Evolutionary conservation across 2,329 filamentous ascomycete species (phyloP).

Genomic region (Berkeleyomyces rouxiae): DNA sequence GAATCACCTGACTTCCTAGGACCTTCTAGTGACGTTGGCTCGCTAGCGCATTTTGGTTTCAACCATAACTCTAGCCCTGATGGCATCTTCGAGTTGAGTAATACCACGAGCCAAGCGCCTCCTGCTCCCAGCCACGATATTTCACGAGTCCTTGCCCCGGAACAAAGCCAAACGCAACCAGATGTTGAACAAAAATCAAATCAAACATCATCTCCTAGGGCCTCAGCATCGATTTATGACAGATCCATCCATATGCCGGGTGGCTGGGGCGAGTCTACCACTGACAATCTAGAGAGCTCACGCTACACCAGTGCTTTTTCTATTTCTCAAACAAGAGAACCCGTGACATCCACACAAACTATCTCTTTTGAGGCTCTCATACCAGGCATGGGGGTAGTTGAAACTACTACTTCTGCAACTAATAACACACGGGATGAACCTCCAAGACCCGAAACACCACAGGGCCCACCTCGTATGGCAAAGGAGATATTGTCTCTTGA

Average conservation of each 20-base stretch:
- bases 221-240: background rate
- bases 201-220: background rate
- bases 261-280: slow-evolving; percentile 4
- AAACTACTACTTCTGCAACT: background rate
- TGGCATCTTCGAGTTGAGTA: background rate
- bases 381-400: background rate
- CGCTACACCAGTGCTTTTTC: background rate
- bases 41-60: background rate
- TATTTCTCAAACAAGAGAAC: background rate
- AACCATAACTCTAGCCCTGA: background rate
- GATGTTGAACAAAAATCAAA: background rate
- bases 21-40: background rate
- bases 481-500: slow-evolving; percentile 12
- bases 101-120: background rate
- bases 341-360: background rate
- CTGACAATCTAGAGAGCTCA: background rate
- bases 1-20: background rate
- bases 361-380: background rate
- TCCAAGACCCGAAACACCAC: slow-evolving; percentile 1
- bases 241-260: slow-evolving; percentile 13
- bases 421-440: background rate
- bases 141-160: background rate
- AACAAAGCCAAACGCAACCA: background rate
- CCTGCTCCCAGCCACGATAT: background rate
- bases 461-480: slow-evolving; percentile 5